Evolutionary conservation across 1,284 basidiomycete species (phyloP).

Genomic region (Malassezia cuniculi): DNA sequence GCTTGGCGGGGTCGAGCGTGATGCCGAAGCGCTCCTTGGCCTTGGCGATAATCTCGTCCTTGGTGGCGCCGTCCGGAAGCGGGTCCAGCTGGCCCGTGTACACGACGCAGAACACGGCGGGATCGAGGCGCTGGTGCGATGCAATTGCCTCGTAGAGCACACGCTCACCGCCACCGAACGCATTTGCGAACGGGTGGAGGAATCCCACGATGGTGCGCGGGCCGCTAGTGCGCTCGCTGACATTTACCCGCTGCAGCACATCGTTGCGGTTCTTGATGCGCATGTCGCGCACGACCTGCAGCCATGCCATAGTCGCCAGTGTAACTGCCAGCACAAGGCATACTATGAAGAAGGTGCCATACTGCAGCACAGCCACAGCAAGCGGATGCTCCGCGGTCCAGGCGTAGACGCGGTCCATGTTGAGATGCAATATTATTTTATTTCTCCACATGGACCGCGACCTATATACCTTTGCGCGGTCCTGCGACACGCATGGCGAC

Average conservation of each 20-base stretch:
- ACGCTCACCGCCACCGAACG: slow-evolving; percentile 89
- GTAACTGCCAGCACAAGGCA: too few relatives aligned
- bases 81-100: slow-evolving; percentile 58
- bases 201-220: slow-evolving; percentile 52
- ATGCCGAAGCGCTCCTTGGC: slow-evolving; percentile 63
- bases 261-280: slow-evolving; percentile 4
- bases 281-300: slow-evolving; percentile 9
- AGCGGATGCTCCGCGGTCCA: too few relatives aligned
- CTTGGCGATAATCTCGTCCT: slow-evolving; percentile 60
- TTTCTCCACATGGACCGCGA: slow-evolving; percentile 40
- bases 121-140: slow-evolving; percentile 61
- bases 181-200: slow-evolving; percentile 95
- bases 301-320: slow-evolving; percentile 8
- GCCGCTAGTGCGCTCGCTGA: background rate
- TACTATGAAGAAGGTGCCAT: slow-evolving; percentile 2
- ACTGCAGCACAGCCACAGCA: background rate
- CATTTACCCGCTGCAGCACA: slow-evolving; percentile 3
- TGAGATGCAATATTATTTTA: background rate
- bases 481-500: slow-evolving; percentile 27
- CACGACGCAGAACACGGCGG: slow-evolving; percentile 62
- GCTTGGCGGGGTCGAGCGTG: slow-evolving; percentile 52
- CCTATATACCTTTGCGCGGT: slow-evolving; percentile 34
- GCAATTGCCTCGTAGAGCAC: slow-evolving; percentile 87
- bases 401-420: background rate
- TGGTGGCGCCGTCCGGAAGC: slow-evolving; percentile 47